Conservation (phyloP, 352 stramenopile genomes). For the Phytopythium vexans region DNA sequence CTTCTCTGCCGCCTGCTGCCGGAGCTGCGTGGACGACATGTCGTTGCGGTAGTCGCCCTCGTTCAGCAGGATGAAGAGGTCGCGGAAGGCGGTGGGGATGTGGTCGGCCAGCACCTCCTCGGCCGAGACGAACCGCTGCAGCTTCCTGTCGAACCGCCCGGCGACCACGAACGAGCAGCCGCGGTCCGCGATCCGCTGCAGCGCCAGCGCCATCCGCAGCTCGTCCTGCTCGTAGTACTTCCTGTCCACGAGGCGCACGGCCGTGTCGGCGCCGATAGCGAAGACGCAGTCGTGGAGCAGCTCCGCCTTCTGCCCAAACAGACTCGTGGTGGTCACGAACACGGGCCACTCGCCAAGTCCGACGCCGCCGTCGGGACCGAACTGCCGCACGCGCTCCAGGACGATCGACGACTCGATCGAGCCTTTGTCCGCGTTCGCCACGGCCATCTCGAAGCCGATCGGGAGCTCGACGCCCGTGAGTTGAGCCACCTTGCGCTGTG, state of each 20-base stretch:
- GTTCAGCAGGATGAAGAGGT: slow-evolving; percentile 67
- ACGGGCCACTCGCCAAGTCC: slow-evolving; percentile 50
- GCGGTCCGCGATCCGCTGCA: slow-evolving; percentile 60
- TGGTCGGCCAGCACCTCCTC: slow-evolving; percentile 44
- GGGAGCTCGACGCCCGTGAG: slow-evolving; percentile 26
- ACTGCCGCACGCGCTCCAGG: slow-evolving; percentile 47
- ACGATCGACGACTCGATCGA: slow-evolving; percentile 39
- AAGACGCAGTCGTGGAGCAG: slow-evolving; percentile 79
- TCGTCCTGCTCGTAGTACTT: slow-evolving; percentile 88
- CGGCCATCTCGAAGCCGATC: slow-evolving; percentile 72
- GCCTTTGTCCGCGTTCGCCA: slow-evolving; percentile 82
- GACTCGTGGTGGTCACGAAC: slow-evolving; percentile 68
- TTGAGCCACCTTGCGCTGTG: slow-evolving; percentile 37
- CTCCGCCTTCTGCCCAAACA: slow-evolving; percentile 83
- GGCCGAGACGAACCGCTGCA: slow-evolving; percentile 48
- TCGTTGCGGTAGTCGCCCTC: slow-evolving; percentile 84
- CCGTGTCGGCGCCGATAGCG: slow-evolving; percentile 88
- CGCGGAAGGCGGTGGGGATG: slow-evolving; percentile 43
- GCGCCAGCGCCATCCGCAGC: slow-evolving; percentile 68
- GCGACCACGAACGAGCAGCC: slow-evolving; percentile 87
- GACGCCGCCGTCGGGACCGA: slow-evolving; percentile 13
- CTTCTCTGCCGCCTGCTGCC: slow-evolving; percentile 20
- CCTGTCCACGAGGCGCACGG: slow-evolving; percentile 81
- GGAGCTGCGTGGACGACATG: slow-evolving; percentile 85
- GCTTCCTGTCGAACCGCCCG: slow-evolving; percentile 59